A percentile compares a stretch with the other conserved stretches of the same genome.
phyloP scores from a whole-genome alignment of 257 asterid species.

The Anisodus acutangulus region DNA sequence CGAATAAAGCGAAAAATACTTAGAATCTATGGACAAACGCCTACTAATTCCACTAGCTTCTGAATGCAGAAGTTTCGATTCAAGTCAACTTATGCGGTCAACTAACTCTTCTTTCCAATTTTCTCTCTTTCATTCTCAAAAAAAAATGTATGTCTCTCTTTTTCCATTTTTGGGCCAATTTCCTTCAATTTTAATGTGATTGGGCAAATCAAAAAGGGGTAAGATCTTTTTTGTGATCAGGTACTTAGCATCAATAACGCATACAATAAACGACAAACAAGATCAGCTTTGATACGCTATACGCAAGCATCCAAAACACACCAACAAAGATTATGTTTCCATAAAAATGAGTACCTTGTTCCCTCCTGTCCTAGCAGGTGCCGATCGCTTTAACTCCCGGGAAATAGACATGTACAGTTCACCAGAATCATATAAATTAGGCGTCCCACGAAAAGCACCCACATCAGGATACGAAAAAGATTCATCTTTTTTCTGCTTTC shows the following conservation, averaged over 20 bases:
- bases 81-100: neutral
- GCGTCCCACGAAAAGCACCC: conserved; percentile 57
- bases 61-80: neutral
- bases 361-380: conserved; percentile 60
- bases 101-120: neutral
- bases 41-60: neutral
- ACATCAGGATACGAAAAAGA: conserved; percentile 57
- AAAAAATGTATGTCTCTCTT: too few relatives aligned
- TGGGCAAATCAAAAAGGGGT: neutral
- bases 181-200: neutral
- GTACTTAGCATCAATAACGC: neutral
- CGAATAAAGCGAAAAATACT: too few relatives aligned
- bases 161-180: too few relatives aligned
- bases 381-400: conserved; percentile 71
- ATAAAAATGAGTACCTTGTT: conserved; percentile 58
- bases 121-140: neutral
- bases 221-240: neutral
- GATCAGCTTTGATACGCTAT: neutral
- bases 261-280: neutral
- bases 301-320: neutral
- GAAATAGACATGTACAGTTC: conserved; percentile 70
- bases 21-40: too few relatives aligned
- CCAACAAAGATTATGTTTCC: neutral
- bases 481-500: conserved; percentile 47
- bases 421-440: conserved; percentile 71